Conservation (phyloP, 768 basidiomycete species). For the Artomyces pyxidatus region DNA sequence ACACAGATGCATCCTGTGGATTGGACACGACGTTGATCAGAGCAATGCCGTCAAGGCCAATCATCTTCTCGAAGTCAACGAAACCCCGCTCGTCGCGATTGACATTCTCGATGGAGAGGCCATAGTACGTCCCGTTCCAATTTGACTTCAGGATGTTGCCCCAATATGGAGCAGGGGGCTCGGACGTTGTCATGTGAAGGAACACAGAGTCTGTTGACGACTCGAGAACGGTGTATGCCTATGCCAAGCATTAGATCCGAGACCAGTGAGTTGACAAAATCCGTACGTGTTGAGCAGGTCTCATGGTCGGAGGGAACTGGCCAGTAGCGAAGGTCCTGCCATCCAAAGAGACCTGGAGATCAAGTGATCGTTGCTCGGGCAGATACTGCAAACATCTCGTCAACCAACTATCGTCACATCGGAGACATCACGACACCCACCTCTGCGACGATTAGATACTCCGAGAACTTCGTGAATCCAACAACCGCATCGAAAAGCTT, state of each 20-base stretch:
- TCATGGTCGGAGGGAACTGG: constrained; percentile 84
- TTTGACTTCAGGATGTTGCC: constrained; percentile 94
- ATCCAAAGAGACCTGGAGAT: constrained; percentile 89
- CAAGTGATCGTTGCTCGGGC: constrained; percentile 48
- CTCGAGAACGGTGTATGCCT: constrained; percentile 93
- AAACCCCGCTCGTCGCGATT: constrained; percentile 85
- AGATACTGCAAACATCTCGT: constrained; percentile 33
- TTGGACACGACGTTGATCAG: constrained; percentile 88
- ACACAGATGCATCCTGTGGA: constrained; percentile 61
- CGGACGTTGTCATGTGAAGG: constrained; percentile 91
- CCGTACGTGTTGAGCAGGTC: constrained; percentile 82
- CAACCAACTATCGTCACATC: neutral
- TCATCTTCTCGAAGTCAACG: constrained; percentile 98
- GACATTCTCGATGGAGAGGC: constrained; percentile 76
- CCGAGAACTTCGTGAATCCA: constrained; percentile 95
- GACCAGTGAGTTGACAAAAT: neutral
- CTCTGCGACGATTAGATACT: constrained; percentile 93
- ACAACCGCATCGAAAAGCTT: constrained; percentile 83
- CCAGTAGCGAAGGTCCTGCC: constrained; percentile 80
- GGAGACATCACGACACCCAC: constrained; percentile 35
- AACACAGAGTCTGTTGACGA: constrained; percentile 91
- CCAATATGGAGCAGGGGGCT: constrained; percentile 66
- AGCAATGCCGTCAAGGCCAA: constrained; percentile 92
- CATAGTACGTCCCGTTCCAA: constrained; percentile 97
- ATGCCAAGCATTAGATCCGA: too few relatives aligned